These are phyloP conservation scores for Blastobotrys ciferrii DNA, from an alignment of 1,139 yeast species.

Conservation along the genomic window DNA sequence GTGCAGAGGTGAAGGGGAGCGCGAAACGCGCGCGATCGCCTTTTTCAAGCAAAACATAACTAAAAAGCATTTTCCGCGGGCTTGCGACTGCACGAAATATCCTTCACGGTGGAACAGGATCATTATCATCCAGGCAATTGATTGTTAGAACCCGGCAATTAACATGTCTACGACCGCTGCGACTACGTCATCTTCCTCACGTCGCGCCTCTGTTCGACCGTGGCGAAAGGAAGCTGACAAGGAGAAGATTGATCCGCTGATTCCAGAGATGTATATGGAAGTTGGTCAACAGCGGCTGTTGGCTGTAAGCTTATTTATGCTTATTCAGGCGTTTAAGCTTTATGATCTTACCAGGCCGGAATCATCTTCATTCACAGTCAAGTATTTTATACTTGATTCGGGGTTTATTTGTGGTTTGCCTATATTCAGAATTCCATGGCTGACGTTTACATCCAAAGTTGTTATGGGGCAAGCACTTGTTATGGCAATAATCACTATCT, in stretches of 20 bases:
- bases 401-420: constrained; percentile 68
- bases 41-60: background rate
- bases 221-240: constrained; percentile 6
- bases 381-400: constrained; percentile 73
- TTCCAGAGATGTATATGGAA: constrained; percentile 48
- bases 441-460: constrained; percentile 49
- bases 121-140: background rate
- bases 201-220: constrained; percentile 6
- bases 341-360: constrained; percentile 58
- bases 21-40: background rate
- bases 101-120: background rate
- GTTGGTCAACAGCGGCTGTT: constrained; percentile 79
- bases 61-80: background rate
- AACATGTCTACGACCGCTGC: constrained; percentile 1
- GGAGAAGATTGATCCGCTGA: constrained; percentile 29
- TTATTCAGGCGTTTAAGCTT: constrained; percentile 77
- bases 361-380: constrained; percentile 50
- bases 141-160: background rate
- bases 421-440: constrained; percentile 67
- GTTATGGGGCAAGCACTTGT: constrained; percentile 39
- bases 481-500: constrained; percentile 39
- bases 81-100: background rate
- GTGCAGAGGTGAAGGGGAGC: background rate
- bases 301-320: constrained; percentile 60
- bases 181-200: background rate